Base-by-base conservation (phyloP, 2,329 filamentous ascomycete genomes). In the Aureobasidium sp. region DNA sequence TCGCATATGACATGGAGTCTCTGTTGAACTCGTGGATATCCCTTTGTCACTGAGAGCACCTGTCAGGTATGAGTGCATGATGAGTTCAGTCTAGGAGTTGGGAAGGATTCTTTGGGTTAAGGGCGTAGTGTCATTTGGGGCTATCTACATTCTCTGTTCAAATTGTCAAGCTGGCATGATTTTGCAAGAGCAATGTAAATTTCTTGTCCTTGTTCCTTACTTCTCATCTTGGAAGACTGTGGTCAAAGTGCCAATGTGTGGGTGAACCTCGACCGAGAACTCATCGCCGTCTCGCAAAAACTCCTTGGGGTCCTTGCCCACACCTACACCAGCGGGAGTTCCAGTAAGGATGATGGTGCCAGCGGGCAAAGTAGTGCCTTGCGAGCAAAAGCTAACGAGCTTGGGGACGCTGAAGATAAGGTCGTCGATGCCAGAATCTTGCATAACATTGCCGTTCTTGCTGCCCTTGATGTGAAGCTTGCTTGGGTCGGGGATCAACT, bases 371-470 rank as follows among this genome's bases (percentile, higher is more conserved):
- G 76, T 78, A 6, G 74, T 78, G 6, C 75, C 76, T 63, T 75
- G 74, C 1, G 71, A 73, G 30, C 76, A 66, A 64, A 73, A 74
- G 63, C 67, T 73, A 58, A 80, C 67, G 39, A 74, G 72, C 62
- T 78, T 71, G 1, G 78, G 74, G 11, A 85, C 76, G 27, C 70
- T 76, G 67, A 83, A 84, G 62, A 84, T 83, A 29, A 84, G 71
- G 41, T 84, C 81, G 34, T 76, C 75, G 44, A 75, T 65, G 21
- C 71, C 70, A 63, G 74, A 76, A 62, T 79, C 77, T 69, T 84
- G 82, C 68, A 83, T 70, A 13, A 80, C 76, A 34, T 76, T 74
- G 13, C 78, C 80, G 65, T 83, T 83, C 73, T 64, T 65, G 32
- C 62, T 25, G 4, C 62, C 63, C 16, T 62, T 49, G 25, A 81